A percentile compares a stretch with the other conserved stretches of the same genome.
Conservation (phyloP, 805 yeast species). For the Debaryomyces prosopidis region DNA sequence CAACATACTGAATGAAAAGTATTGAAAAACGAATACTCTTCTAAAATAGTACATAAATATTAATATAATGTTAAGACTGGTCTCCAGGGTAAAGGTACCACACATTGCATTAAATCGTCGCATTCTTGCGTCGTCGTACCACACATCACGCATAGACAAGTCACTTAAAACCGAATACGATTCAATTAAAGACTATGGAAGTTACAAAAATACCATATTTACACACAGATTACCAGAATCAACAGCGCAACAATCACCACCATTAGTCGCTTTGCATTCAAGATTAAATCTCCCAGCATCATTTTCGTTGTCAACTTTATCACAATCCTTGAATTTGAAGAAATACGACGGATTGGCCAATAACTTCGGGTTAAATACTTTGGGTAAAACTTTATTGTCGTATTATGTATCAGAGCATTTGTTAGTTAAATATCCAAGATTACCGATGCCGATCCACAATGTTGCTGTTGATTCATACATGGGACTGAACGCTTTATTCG, state of each 20-base stretch:
- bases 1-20: conserved; percentile 1
- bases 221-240: conserved; percentile 48
- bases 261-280: conserved; percentile 75
- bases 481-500: conserved; percentile 63
- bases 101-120: not conserved
- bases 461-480: conserved; percentile 76
- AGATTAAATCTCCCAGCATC: conserved; percentile 64
- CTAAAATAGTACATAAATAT: not conserved
- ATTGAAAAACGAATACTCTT: not conserved
- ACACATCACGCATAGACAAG: conserved; percentile 22
- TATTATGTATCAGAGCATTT: conserved; percentile 76
- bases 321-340: conserved; percentile 73
- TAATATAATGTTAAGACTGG: conserved; percentile 10
- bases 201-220: conserved; percentile 40
- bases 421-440: conserved; percentile 78
- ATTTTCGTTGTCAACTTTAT: conserved; percentile 65
- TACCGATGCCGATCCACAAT: conserved; percentile 77
- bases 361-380: conserved; percentile 75
- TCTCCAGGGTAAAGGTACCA: conserved; percentile 2
- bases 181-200: conserved; percentile 36
- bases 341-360: conserved; percentile 53
- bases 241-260: conserved; percentile 59
- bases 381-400: conserved; percentile 77
- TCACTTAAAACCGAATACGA: conserved; percentile 32
- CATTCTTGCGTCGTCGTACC: conserved; percentile 12